Percentiles rank a stretch among this genome's conserved stretches.
Conservation (phyloP, 495 filamentous ascomycete species). For the Hypoxylon fuscum region DNA sequence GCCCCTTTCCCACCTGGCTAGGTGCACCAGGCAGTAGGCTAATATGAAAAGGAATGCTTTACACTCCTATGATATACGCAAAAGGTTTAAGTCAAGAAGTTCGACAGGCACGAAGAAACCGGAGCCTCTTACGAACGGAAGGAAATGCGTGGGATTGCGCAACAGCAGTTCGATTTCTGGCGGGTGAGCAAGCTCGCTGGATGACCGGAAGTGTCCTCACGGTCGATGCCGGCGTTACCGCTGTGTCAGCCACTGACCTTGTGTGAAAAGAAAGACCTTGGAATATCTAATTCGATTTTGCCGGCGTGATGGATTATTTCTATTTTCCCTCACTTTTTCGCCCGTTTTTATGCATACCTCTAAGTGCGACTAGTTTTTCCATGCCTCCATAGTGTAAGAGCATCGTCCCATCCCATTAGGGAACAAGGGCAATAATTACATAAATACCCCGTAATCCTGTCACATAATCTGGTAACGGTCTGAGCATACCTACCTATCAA, state of each 20-base stretch:
- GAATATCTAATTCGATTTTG: too few relatives aligned
- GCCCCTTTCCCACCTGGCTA: neutral
- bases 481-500: too few relatives aligned
- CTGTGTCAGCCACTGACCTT: constrained; percentile 30
- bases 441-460: too few relatives aligned
- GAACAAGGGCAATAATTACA: too few relatives aligned
- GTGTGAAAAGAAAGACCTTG: constrained; percentile 9
- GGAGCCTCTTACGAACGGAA: constrained; percentile 63
- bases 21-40: too few relatives aligned
- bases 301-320: too few relatives aligned
- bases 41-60: constrained; percentile 55
- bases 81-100: constrained; percentile 61
- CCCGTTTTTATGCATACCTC: too few relatives aligned
- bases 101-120: constrained; percentile 54
- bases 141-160: constrained; percentile 64
- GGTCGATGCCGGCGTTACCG: constrained; percentile 60
- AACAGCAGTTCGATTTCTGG: constrained; percentile 52
- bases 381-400: too few relatives aligned
- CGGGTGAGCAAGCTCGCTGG: constrained; percentile 58
- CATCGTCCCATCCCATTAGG: too few relatives aligned
- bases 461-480: too few relatives aligned
- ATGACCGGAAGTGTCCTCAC: constrained; percentile 59
- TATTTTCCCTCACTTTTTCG: too few relatives aligned
- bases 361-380: too few relatives aligned
- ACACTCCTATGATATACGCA: constrained; percentile 68